Conservation (phyloP, 2,329 filamentous ascomycete genomes). For the Trichoderma sp. region DNA sequence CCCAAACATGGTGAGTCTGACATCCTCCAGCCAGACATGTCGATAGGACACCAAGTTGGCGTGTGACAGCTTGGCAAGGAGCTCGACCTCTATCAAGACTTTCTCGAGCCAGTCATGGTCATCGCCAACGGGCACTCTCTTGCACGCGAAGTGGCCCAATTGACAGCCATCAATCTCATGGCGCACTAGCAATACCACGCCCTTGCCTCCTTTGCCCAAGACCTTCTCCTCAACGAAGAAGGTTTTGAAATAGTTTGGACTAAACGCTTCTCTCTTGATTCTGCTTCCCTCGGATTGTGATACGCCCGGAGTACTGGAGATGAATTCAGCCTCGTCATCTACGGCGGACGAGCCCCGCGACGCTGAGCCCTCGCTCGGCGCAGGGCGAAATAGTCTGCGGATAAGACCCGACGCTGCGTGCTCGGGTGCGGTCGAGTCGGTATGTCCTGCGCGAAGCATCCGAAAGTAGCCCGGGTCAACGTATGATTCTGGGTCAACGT, state of each 20-base stretch:
- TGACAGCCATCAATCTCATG: slow-evolving; percentile 89
- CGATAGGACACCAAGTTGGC: slow-evolving; percentile 95
- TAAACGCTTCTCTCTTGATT: slow-evolving; percentile 86
- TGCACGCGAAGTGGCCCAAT: slow-evolving; percentile 92
- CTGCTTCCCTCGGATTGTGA: slow-evolving; percentile 59
- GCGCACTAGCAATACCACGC: slow-evolving; percentile 89
- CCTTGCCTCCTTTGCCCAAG: slow-evolving; percentile 87
- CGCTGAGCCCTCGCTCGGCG: slow-evolving; percentile 33
- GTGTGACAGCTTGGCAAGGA: slow-evolving; percentile 88
- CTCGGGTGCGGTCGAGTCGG: slow-evolving; percentile 46
- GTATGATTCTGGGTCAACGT: slow-evolving; percentile 61
- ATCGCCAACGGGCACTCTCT: slow-evolving; percentile 91
- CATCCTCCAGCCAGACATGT: slow-evolving; percentile 95
- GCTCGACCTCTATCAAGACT: slow-evolving; percentile 86
- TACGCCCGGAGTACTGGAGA: slow-evolving; percentile 54
- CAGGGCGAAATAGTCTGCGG: slow-evolving; percentile 53
- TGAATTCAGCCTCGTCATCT: slow-evolving; percentile 48
- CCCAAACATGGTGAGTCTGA: slow-evolving; percentile 79
- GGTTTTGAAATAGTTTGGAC: slow-evolving; percentile 85
- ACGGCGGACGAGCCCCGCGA: slow-evolving; percentile 28
- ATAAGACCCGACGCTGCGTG: slow-evolving; percentile 55
- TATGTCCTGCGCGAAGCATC: slow-evolving; percentile 69
- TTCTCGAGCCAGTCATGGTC: slow-evolving; percentile 96
- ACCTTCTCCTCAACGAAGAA: slow-evolving; percentile 91
- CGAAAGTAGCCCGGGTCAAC: slow-evolving; percentile 94